These are phyloP conservation scores for Ziziphus jujuba DNA, from an alignment of 306 rosid genomes.

Conservation along the genomic window DNA sequence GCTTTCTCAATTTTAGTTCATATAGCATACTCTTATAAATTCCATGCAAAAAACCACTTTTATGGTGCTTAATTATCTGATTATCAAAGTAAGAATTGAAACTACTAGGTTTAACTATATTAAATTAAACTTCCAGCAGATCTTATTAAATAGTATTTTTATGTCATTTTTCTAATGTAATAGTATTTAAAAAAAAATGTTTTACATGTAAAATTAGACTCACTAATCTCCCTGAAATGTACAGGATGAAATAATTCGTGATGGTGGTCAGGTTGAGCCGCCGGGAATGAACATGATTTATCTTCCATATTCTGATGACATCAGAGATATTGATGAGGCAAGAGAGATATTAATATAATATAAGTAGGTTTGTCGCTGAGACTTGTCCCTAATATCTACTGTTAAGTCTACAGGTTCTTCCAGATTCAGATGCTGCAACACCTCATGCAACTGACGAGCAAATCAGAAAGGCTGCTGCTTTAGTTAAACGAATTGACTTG, in stretches of 20 bases:
- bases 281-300: constrained; percentile 96
- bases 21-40: no score
- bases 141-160: background rate
- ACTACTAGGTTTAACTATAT: background rate
- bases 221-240: constrained; percentile 4
- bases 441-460: constrained; percentile 73
- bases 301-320: constrained; percentile 93
- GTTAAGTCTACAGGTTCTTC: constrained; percentile 53
- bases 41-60: background rate
- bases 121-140: background rate
- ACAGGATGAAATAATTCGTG: constrained; percentile 72
- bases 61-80: background rate
- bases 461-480: constrained; percentile 60
- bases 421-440: constrained; percentile 39
- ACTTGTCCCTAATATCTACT: background rate
- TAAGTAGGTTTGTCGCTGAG: constrained; percentile 15
- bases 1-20: no score
- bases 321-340: constrained; percentile 92
- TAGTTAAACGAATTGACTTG: constrained; percentile 79
- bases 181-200: background rate
- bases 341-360: constrained; percentile 9
- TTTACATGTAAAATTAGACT: background rate
- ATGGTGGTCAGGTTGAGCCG: constrained; percentile 86
- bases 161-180: background rate
- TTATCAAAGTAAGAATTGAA: background rate